phyloP scores from a whole-genome alignment of 2,329 filamentous ascomycete species.

The Orbilia brochopaga region DNA sequence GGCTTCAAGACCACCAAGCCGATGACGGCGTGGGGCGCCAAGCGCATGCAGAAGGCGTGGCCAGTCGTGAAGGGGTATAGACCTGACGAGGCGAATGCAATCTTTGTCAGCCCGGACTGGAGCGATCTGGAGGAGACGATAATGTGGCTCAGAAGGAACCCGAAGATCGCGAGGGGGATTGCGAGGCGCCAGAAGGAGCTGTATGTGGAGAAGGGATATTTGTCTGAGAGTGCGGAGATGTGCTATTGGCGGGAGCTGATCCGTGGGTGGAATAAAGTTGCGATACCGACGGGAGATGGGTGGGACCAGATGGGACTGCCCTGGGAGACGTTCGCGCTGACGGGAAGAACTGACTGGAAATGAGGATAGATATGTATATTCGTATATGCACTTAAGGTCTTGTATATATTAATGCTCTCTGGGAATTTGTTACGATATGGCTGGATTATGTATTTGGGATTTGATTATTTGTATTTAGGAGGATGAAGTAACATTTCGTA shows the following conservation, averaged over 20 bases:
- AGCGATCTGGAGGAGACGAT: slow-evolving; percentile 62
- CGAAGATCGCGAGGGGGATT: slow-evolving; percentile 58
- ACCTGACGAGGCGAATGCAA: slow-evolving; percentile 60
- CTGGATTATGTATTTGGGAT: not conserved
- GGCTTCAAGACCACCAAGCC: slow-evolving; percentile 49
- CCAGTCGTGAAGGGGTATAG: slow-evolving; percentile 55
- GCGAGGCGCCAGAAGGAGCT: slow-evolving; percentile 61
- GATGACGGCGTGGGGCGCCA: slow-evolving; percentile 26
- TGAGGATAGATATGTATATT: not conserved
- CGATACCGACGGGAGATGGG: slow-evolving; percentile 56
- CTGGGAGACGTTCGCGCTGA: slow-evolving; percentile 38
- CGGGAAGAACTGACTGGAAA: slow-evolving; percentile 12
- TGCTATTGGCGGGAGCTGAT: slow-evolving; percentile 65
- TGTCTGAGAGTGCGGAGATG: slow-evolving; percentile 63
- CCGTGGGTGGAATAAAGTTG: slow-evolving; percentile 62
- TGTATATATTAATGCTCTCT: not conserved
- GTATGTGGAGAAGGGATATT: slow-evolving; percentile 60
- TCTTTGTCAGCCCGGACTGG: slow-evolving; percentile 65
- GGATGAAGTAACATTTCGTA: too few species aligned
- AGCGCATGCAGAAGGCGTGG: slow-evolving; percentile 57
- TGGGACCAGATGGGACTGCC: slow-evolving; percentile 48
- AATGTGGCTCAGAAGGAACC: slow-evolving; percentile 61
- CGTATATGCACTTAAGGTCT: not conserved
- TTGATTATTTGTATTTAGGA: not conserved
- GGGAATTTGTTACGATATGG: too few species aligned